Evolutionary conservation across 1,284 basidiomycete species (phyloP).

Genomic region (Exobasidium cylindrosporum): DNA sequence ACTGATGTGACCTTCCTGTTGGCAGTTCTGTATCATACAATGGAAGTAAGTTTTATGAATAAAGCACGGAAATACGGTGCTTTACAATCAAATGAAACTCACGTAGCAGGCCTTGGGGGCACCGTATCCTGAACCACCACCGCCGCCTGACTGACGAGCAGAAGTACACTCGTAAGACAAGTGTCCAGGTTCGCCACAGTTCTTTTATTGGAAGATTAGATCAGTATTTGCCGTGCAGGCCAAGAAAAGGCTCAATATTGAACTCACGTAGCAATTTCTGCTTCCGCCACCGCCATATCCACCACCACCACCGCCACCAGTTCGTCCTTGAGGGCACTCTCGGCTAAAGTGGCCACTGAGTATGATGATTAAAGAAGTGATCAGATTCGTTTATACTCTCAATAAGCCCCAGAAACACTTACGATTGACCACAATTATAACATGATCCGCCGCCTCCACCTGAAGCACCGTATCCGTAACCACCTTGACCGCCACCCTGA

Average conservation of each 20-base stretch:
- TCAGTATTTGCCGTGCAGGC: too few species aligned
- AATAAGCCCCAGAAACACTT: not conserved
- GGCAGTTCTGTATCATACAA: conserved; percentile 30
- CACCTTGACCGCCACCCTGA: conserved; percentile 14
- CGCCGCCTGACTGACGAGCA: not conserved
- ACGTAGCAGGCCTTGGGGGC: not conserved
- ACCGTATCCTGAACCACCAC: not conserved
- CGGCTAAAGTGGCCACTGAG: conserved; percentile 41
- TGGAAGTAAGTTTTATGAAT: not conserved
- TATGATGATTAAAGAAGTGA: conserved; percentile 37
- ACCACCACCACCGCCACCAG: conserved; percentile 31
- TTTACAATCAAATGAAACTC: too few species aligned
- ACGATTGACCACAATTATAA: conserved; percentile 15
- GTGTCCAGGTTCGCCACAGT: conserved; percentile 9
- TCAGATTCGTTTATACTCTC: not conserved
- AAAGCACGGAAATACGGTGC: too few species aligned
- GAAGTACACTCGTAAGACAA: not conserved
- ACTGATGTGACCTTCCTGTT: conserved; percentile 46
- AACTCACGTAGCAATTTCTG: conserved; percentile 39
- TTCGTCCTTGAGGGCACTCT: conserved; percentile 44
- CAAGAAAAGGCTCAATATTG: too few species aligned
- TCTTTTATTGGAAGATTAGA: conserved; percentile 1
- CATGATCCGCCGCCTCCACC: conserved; percentile 8
- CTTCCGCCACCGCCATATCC: conserved; percentile 15
- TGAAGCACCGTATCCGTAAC: conserved; percentile 10